Conservation (phyloP, 108 stramenopile species). For the Mayamaea pseudoterrestris region DNA sequence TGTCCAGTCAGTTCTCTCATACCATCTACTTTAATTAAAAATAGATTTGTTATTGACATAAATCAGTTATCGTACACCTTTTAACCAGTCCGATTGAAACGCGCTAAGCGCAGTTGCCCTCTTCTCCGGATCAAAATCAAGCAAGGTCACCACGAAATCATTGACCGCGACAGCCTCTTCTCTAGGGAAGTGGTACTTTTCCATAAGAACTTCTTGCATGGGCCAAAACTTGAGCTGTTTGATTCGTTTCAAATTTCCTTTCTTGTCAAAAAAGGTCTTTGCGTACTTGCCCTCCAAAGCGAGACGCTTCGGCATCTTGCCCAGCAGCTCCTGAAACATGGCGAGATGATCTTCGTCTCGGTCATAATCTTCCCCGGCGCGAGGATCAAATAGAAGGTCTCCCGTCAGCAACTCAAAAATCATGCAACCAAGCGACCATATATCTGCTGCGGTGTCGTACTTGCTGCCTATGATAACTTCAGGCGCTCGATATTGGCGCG, state of each 20-base stretch:
- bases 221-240: conserved; percentile 97
- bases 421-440: conserved; percentile 98
- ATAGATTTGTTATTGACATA: neutral
- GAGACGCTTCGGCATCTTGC: conserved; percentile 89
- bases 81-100: conserved; percentile 76
- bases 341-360: conserved; percentile 98
- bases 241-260: conserved; percentile 93
- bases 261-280: conserved; percentile 92
- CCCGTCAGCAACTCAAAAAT: conserved; percentile 96
- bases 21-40: neutral
- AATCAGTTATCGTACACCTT: conserved; percentile 2
- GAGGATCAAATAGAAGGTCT: conserved; percentile 95
- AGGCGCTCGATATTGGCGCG: conserved; percentile 94
- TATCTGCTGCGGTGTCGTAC: conserved; percentile 94
- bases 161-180: conserved; percentile 76
- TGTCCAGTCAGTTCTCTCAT: no score
- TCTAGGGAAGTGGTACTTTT: conserved; percentile 81
- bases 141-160: conserved; percentile 72
- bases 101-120: conserved; percentile 76
- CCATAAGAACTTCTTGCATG: conserved; percentile 80
- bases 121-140: conserved; percentile 77
- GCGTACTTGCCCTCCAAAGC: conserved; percentile 81
- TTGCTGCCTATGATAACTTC: conserved; percentile 88
- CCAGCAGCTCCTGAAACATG: conserved; percentile 96
- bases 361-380: conserved; percentile 84